Evolutionary conservation across 345 rosid genomes (phyloP), one percentile per base, ranked within the genome.

Genomic region (Combretum micranthum): DNA sequence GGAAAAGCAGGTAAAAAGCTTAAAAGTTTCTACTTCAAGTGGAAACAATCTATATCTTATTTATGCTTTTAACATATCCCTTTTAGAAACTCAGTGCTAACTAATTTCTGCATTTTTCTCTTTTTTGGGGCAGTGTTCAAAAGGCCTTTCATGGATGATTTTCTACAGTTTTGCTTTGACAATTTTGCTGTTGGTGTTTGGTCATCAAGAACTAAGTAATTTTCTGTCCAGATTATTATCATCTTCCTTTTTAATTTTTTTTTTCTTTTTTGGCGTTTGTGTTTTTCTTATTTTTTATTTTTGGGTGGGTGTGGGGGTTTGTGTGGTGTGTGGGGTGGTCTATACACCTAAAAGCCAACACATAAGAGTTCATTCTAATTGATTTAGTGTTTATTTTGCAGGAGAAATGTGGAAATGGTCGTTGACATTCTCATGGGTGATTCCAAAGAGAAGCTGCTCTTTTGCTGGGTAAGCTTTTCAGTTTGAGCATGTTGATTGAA

Each of bases 141-240:
- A 73, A 80, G 97, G 73, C 99, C 94, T 13, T 82, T 77, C 62
- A 74, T 74, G 67, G 62, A 63, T 54, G 80, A 73, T 55, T 93
- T 93, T 64, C 70, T 93, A 7, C 66, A 69, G 45, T 85, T 89
- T 63, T 93, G 92, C 89, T 83, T 89, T 72, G 75, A 81, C 72
- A 89, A 74, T 60, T 89, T 89, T 72, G 72, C 77, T 61, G 91
- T 89, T 45, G 97, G 78, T 60, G 64, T 93, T 69, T 93, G 99
- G 95, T 86, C 99, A 18, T 93, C 97, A 32, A 83, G 96, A 72
- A 57, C 56, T 46, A 57, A 64, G 97, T 89, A 83, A 55, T 68
- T 50, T 64, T 59, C 66, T 56, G 51, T 44, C 56, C 52, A 8
- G 37, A 21, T 11, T 57, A 56, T 53, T 52, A 44, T 23, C 22